Evolutionary conservation across 2,329 filamentous ascomycete genomes (phyloP).

Genomic region (Aspergillus sp.): DNA sequence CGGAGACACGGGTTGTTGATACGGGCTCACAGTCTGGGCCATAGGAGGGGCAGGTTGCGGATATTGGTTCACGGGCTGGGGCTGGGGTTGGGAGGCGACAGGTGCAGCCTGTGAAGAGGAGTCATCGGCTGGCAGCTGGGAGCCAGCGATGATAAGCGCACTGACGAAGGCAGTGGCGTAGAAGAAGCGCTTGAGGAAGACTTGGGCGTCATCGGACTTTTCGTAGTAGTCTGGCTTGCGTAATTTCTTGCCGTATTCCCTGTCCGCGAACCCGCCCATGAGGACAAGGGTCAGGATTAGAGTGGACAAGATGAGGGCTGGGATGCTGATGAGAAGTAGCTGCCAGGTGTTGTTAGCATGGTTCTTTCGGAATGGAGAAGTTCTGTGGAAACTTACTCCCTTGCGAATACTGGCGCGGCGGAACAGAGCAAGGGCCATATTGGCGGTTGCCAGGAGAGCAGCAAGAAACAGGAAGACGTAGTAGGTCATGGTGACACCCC

Average conservation of each 20-base stretch:
- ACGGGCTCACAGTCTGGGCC: not conserved
- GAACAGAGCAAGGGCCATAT: slow-evolving; percentile 10
- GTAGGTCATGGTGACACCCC: slow-evolving; percentile 5
- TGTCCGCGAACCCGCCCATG: slow-evolving; percentile 7
- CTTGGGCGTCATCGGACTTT: slow-evolving; percentile 1
- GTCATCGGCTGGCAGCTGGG: not conserved
- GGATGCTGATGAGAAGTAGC: slow-evolving; percentile 1
- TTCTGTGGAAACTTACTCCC: slow-evolving; percentile 8
- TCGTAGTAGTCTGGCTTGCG: not conserved
- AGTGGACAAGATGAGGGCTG: slow-evolving; percentile 4
- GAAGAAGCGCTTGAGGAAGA: slow-evolving; percentile 13
- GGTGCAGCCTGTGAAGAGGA: no score
- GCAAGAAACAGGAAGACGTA: slow-evolving; percentile 12
- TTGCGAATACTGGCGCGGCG: slow-evolving; percentile 1
- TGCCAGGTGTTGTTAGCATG: not conserved
- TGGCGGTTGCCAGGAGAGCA: slow-evolving; percentile 7
- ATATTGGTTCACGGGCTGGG: no score
- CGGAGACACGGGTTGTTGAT: not conserved
- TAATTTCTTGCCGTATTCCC: not conserved
- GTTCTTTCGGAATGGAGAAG: not conserved
- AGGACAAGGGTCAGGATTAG: slow-evolving; percentile 7
- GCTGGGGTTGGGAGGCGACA: no score
- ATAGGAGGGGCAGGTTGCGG: not conserved
- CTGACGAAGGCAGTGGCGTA: slow-evolving; percentile 10
- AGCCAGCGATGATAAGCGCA: slow-evolving; percentile 8